These are phyloP conservation scores for Didymella glomerata DNA, from an alignment of 2,329 filamentous ascomycete genomes.

Conservation along the genomic window DNA sequence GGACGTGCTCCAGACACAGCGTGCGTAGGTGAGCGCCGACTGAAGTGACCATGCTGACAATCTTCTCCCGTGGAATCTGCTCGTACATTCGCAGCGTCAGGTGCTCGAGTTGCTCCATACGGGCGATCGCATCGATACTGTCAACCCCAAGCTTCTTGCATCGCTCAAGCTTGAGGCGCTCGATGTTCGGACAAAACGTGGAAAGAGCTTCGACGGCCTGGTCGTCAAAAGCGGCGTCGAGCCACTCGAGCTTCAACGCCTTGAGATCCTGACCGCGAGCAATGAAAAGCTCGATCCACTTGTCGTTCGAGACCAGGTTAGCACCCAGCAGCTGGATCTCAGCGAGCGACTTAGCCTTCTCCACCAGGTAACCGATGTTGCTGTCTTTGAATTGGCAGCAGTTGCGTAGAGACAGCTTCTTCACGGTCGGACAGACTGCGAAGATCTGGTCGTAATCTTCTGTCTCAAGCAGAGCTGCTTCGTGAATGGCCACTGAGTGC, in stretches of 20 bases:
- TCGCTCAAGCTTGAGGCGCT: constrained; percentile 79
- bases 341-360: constrained; percentile 73
- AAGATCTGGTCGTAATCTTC: constrained; percentile 85
- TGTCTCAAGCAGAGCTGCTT: constrained; percentile 70
- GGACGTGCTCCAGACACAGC: constrained; percentile 76
- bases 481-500: constrained; percentile 66
- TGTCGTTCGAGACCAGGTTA: constrained; percentile 79
- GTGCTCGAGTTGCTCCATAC: constrained; percentile 72
- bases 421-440: constrained; percentile 73
- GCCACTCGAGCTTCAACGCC: constrained; percentile 79
- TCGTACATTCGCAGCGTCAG: constrained; percentile 75
- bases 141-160: constrained; percentile 76
- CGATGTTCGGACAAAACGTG: constrained; percentile 71
- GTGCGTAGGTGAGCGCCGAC: constrained; percentile 76
- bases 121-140: constrained; percentile 71
- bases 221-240: constrained; percentile 83
- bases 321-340: constrained; percentile 81
- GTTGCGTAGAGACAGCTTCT: constrained; percentile 77
- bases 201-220: constrained; percentile 70
- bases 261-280: constrained; percentile 71
- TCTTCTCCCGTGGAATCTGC: constrained; percentile 63
- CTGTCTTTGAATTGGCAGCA: constrained; percentile 91
- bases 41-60: constrained; percentile 67
- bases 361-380: constrained; percentile 81
- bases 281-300: constrained; percentile 76